Base-by-base conservation (phyloP, 1,284 basidiomycete species). In the Tremellales sp. region DNA sequence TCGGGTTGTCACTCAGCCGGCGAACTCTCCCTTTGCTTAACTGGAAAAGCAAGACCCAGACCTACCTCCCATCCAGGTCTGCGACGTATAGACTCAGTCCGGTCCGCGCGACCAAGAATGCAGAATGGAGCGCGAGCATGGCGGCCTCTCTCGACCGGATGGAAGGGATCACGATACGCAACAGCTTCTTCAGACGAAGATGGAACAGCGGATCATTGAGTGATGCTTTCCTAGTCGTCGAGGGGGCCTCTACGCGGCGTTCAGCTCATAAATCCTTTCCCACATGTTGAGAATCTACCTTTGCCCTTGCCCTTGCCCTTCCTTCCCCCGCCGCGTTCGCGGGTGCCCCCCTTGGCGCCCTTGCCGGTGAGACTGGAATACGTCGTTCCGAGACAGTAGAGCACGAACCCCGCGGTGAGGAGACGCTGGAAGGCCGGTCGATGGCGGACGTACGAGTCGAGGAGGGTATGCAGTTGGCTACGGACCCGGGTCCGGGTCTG, bases 41-140 rank as follows among this genome's bases (percentile, higher is more conserved):
- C 5, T 42, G 18, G 13, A 10, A 41, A 33, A 31, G 1, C n/a
- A 40, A 0, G 3, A n/a, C 36, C 44, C 21, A 7, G 28, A 56
- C 85, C 64, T 63, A 90, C 87, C 85, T 83, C 68, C 92, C 93
- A 64, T 97, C 94, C 40, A 97, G 78, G 42, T 88, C 83, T 7
- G 94, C 93, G 40, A 98, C 91, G 65, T 97, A 97, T n/a, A 98
- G 77, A 21, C 87, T 91, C 43, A 97, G 84, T 9, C 88, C 84
- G 2, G 93, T 97, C 51, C 93, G 76, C 52, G 89, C 84, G 14
- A 97, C 79, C 44, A 98, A 79, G 55, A 97, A 81, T 61, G 82
- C 81, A 4, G 91, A 87, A 67, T 97, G 92, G 74, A 90, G 84
- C 45, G 85, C 75, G 5, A 98, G 78, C 48, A 97, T 80, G 35